Conservation (phyloP, 192 early-diverging fungal species). For the Ambispora gerdemannii region DNA sequence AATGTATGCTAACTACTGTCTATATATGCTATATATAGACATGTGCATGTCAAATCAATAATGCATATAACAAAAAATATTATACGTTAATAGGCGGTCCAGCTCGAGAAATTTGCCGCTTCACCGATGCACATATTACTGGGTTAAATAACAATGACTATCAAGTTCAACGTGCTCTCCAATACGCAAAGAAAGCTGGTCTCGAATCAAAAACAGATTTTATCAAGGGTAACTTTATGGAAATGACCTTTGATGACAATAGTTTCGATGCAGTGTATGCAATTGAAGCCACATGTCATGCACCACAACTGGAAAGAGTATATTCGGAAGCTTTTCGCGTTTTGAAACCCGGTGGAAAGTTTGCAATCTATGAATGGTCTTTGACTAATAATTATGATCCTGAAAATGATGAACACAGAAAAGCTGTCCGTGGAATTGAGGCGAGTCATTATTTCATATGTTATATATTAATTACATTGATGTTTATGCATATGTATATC, state of each 20-base stretch:
- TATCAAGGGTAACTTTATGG: conserved; percentile 82
- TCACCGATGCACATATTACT: conserved; percentile 84
- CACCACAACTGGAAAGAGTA: conserved; percentile 77
- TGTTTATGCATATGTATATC: background rate
- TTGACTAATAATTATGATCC: conserved; percentile 87
- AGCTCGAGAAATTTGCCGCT: conserved; percentile 86
- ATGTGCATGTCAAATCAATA: background rate
- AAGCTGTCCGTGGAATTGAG: conserved; percentile 81
- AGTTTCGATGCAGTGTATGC: conserved; percentile 88
- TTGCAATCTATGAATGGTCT: conserved; percentile 96
- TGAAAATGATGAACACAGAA: conserved; percentile 64
- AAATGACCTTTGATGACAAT: conserved; percentile 82
- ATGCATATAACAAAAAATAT: background rate
- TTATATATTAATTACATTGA: background rate
- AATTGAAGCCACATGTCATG: conserved; percentile 95
- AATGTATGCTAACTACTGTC: background rate
- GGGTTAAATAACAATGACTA: conserved; percentile 98
- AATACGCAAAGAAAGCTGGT: conserved; percentile 67
- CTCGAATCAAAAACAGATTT: conserved; percentile 54
- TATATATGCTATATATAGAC: background rate
- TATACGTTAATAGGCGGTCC: conserved; percentile 83
- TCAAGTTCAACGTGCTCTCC: conserved; percentile 76
- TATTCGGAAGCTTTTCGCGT: conserved; percentile 89
- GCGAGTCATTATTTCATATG: conserved; percentile 29
- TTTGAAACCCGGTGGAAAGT: conserved; percentile 86